phyloP scores from a whole-genome alignment of 345 rosid genomes.

The Eucalyptus sp. region DNA sequence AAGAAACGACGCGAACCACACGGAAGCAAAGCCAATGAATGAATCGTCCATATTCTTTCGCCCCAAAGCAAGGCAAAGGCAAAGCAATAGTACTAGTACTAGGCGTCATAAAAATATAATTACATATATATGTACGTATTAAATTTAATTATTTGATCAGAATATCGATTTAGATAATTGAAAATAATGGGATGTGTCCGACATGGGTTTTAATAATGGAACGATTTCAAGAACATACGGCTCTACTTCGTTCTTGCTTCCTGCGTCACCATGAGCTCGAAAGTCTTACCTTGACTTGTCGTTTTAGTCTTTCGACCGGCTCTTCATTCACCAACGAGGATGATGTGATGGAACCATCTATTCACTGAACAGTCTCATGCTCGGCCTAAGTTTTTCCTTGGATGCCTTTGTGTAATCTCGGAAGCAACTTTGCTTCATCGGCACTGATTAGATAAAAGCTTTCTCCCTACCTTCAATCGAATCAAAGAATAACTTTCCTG shows the following conservation, averaged over 20 bases:
- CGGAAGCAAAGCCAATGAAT: neutral
- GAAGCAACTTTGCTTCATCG: neutral
- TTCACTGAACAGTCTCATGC: neutral
- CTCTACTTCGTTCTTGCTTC: neutral
- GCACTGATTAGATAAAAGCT: neutral
- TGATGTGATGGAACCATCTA: neutral
- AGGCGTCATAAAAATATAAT: neutral
- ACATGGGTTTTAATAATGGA: neutral
- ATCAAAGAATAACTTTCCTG: neutral
- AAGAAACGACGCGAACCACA: neutral
- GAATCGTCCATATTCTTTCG: neutral
- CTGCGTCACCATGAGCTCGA: neutral
- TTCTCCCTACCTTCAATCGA: neutral
- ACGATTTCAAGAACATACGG: neutral
- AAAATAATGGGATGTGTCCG: neutral
- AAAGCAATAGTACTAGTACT: neutral
- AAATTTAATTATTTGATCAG: neutral
- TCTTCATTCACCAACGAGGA: neutral
- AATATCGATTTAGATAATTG: neutral
- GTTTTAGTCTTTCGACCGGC: neutral
- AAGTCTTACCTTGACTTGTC: neutral
- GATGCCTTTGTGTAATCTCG: neutral
- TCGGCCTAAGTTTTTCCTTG: neutral
- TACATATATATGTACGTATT: neutral
- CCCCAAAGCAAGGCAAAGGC: neutral